Evolutionary conservation across 2,329 filamentous ascomycete species (phyloP), one percentile per base, ranked within the genome.

Genomic region (Epichloe coenophiala): DNA sequence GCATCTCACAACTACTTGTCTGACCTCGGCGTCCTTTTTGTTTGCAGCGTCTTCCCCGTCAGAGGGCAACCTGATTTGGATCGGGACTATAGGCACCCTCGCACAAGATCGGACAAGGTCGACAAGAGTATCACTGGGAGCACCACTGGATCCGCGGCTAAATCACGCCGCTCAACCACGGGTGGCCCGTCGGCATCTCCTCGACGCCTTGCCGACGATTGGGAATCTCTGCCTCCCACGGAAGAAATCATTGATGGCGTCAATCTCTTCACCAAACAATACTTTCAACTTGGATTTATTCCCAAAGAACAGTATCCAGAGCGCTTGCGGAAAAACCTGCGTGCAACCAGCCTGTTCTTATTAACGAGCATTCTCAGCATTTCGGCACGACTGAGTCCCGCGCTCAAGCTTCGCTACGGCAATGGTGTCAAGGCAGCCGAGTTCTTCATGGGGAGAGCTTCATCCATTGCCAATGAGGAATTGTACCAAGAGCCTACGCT

Each of bases 201-300:
- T 53, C 49, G 49, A 58, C 41, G 36, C 4, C 41, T 51, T 4
- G 43, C 52, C 3, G 67, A 76, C 46, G 68, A 71, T 35, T 78
- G 76, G 75, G 69, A 72, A 9, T 61, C 69, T 3, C 63, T 80
- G 13, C 75, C 76, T 11, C 70, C 72, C 2, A 57, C 77, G 15
- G 60, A 66, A 2, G 70, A 74, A 42, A 68, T 78, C 48, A 65
- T 78, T 23, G 75, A 78, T 46, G 74, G 69, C 5, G 71, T 79
- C 52, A 65, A 73, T 51, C 70, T 68, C 41, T 79, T 81, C 56
- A 77, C 71, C 1, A 65, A 65, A 6, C 70, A 78, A 56, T 81
- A 77, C 58, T 79, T 80, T 55, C 77, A 81, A 60, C 70, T 80
- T 6, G 74, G 77, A 23, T 81, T 81, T 57, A 74, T 80, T 36